These are phyloP conservation scores for Oryza officinalis DNA, from an alignment of 176 grass and related monocot species.

Conservation along the genomic window DNA sequence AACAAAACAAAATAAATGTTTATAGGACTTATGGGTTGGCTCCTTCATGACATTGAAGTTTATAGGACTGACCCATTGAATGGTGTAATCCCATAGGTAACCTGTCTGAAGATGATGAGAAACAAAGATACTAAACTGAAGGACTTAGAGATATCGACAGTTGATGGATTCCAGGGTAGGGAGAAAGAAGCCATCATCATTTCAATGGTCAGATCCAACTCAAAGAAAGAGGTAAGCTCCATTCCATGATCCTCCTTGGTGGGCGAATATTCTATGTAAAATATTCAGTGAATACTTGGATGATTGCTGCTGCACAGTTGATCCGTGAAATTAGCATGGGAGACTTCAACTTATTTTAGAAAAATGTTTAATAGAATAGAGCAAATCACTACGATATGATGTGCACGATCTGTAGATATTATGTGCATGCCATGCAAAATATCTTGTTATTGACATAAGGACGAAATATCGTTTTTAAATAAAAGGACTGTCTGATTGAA, in stretches of 20 bases:
- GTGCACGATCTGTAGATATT: neutral
- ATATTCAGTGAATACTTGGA: neutral
- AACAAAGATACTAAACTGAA: conserved; percentile 77
- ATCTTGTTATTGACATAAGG: neutral
- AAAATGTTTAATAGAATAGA: conserved; percentile 1
- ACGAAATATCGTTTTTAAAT: neutral
- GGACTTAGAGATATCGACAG: conserved; percentile 92
- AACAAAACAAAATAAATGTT: neutral
- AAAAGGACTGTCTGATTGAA: neutral
- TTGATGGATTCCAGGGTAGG: conserved; percentile 95
- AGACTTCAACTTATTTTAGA: neutral
- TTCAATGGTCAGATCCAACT: conserved; percentile 94
- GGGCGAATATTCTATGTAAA: neutral
- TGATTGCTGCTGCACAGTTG: neutral
- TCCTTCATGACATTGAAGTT: neutral
- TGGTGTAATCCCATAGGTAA: conserved; percentile 55
- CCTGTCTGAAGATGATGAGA: conserved; percentile 81
- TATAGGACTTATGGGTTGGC: neutral
- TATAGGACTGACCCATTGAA: conserved; percentile 3
- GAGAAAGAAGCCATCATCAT: conserved; percentile 98
- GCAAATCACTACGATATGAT: neutral
- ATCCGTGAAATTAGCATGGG: conserved; percentile 9
- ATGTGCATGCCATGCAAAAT: neutral
- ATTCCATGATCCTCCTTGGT: neutral
- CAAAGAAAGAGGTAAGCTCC: conserved; percentile 77